A percentile compares a stretch with the other conserved stretches of the same genome.
phyloP scores from a whole-genome alignment of 2,329 filamentous ascomycete genomes.

The Apiospora rasikravindrae region DNA sequence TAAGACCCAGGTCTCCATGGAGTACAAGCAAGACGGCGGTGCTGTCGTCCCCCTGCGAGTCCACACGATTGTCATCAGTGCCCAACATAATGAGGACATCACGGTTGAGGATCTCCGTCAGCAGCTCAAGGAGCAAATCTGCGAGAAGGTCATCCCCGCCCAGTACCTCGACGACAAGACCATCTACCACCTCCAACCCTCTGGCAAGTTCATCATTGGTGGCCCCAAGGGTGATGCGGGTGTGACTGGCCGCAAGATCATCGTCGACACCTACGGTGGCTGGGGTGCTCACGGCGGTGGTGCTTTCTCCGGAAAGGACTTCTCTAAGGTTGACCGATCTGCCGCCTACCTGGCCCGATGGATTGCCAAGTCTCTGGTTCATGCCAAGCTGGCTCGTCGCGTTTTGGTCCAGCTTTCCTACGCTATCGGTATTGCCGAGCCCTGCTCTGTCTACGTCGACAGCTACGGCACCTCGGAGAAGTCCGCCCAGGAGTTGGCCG shows the following conservation, averaged over 20 bases:
- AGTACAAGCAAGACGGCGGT: conserved; percentile 96
- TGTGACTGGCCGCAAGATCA: conserved; percentile 98
- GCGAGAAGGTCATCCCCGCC: conserved; percentile 91
- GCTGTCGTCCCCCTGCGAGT: conserved; percentile 91
- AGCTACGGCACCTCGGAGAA: conserved; percentile 93
- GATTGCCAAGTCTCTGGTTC: conserved; percentile 98
- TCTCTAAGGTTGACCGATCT: conserved; percentile 99
- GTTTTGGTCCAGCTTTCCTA: conserved; percentile 97
- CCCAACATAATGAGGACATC: conserved; percentile 90
- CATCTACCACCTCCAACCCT: conserved; percentile 98
- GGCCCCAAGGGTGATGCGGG: conserved; percentile 98
- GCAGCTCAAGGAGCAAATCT: conserved; percentile 96
- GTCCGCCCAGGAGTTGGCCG: conserved; percentile 88
- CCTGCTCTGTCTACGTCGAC: conserved; percentile 97
- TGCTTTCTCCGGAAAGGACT: conserved; percentile 99
- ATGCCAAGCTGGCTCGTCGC: conserved; percentile 87
- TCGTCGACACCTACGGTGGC: conserved; percentile 99
- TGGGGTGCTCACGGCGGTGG: conserved; percentile 99
- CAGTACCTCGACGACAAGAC: conserved; percentile 93
- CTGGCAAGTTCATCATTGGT: conserved; percentile 98
- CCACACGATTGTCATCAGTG: conserved; percentile 95
- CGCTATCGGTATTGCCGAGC: conserved; percentile 98
- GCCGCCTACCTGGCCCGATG: conserved; percentile 97
- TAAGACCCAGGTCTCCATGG: conserved; percentile 99
- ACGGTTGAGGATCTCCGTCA: conserved; percentile 89